A percentile compares a stretch with the other conserved stretches of the same genome.
Conservation (phyloP, 2,329 filamentous ascomycete species). For the Phialophora tarda region DNA sequence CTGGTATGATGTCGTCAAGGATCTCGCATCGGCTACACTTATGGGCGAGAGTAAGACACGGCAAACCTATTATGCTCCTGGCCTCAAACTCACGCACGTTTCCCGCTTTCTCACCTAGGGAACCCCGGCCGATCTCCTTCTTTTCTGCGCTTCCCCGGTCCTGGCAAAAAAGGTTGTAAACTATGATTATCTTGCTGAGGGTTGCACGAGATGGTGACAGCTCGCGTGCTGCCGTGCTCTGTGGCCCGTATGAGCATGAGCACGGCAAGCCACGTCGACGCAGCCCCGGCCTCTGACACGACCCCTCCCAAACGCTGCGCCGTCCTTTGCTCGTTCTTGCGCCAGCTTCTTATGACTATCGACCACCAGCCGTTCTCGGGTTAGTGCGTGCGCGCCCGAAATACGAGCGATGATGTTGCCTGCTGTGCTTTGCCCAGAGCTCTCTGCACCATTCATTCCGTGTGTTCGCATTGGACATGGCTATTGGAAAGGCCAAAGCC, state of each 20-base stretch:
- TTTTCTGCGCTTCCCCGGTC: constrained; percentile 18
- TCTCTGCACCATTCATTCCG: constrained; percentile 1
- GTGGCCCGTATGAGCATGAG: constrained; percentile 5
- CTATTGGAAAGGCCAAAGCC: not conserved
- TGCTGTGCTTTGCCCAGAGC: not conserved
- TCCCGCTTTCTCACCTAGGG: constrained; percentile 5
- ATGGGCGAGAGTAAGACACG: constrained; percentile 18
- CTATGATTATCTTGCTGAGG: constrained; percentile 10
- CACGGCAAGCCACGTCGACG: constrained; percentile 23
- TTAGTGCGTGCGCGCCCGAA: not conserved
- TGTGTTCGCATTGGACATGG: not conserved
- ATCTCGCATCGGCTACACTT: constrained; percentile 26
- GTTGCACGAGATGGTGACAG: constrained; percentile 32
- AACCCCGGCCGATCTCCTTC: constrained; percentile 11
- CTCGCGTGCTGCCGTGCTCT: constrained; percentile 17
- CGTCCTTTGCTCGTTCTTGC: not conserved
- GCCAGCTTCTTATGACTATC: not conserved
- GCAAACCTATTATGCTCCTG: constrained; percentile 9
- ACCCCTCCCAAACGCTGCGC: constrained; percentile 5
- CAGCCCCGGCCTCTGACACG: constrained; percentile 2
- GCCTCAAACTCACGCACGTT: constrained; percentile 9
- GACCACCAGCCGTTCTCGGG: constrained; percentile 3
- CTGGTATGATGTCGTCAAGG: constrained; percentile 27
- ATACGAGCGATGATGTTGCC: constrained; percentile 6
- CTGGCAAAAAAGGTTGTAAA: not conserved